Evolutionary conservation across 768 basidiomycete genomes (phyloP).

Genomic region (Gymnopilus junonius): DNA sequence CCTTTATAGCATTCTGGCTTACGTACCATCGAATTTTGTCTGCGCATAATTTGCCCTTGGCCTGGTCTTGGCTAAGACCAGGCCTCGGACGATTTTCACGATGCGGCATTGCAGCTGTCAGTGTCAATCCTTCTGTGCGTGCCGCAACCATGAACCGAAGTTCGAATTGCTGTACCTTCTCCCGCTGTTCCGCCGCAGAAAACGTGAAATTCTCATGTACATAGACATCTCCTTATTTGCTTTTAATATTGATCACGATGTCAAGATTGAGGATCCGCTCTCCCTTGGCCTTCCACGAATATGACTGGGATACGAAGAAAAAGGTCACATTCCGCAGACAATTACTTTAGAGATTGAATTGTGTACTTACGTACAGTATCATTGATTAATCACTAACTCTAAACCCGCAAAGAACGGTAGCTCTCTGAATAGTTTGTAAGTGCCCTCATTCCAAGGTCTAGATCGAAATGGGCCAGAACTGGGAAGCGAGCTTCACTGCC

Average conservation of each 20-base stretch:
- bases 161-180: background rate
- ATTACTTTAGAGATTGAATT: background rate
- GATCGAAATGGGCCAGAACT: background rate
- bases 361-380: background rate
- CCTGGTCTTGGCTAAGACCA: background rate
- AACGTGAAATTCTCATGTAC: background rate
- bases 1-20: background rate
- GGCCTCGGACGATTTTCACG: background rate
- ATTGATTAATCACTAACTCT: too few species aligned
- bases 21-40: background rate
- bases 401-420: background rate
- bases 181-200: background rate
- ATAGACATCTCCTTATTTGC: background rate
- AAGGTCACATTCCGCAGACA: background rate
- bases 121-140: background rate
- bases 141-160: background rate
- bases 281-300: background rate
- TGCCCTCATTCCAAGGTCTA: background rate
- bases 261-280: background rate
- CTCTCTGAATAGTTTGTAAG: background rate
- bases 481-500: too few species aligned
- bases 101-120: constrained; percentile 1
- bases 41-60: background rate
- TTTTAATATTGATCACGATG: background rate
- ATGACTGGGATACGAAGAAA: background rate